A percentile compares a stretch with the other conserved stretches of the same genome.
phyloP scores from a whole-genome alignment of 192 early-diverging fungal genomes.

The Chytriomyces hyalinus region DNA sequence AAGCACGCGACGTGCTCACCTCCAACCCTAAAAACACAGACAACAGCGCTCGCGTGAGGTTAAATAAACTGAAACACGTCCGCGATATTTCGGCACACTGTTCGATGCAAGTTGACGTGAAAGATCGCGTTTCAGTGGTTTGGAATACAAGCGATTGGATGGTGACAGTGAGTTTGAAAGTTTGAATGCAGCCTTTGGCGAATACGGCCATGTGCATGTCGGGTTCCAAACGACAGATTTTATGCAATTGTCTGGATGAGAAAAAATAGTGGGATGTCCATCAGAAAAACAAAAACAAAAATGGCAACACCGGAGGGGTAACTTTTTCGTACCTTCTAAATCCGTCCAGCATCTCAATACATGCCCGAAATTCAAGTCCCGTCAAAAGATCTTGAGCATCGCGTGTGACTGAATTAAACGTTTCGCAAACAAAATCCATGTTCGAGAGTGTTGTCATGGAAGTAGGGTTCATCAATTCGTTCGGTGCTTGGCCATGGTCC shows the following conservation, averaged over 20 bases:
- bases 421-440: neutral
- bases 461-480: neutral
- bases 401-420: neutral
- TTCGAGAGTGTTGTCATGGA: neutral
- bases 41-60: neutral
- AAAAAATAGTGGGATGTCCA: neutral
- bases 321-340: neutral
- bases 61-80: neutral
- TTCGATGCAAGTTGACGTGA: neutral
- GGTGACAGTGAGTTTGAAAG: neutral
- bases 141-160: neutral
- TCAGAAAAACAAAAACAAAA: neutral
- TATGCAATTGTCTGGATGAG: constrained; percentile 6
- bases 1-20: neutral
- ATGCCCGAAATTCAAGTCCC: neutral
- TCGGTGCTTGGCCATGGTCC: neutral
- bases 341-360: neutral
- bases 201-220: constrained; percentile 2
- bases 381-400: neutral
- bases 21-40: neutral
- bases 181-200: neutral
- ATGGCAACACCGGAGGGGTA: neutral
- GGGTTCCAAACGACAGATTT: constrained; percentile 11
- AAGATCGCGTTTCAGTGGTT: neutral
- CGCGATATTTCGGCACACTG: neutral